Conservation (phyloP, 2,329 filamentous ascomycete species). For the Macrophomina tecta region DNA sequence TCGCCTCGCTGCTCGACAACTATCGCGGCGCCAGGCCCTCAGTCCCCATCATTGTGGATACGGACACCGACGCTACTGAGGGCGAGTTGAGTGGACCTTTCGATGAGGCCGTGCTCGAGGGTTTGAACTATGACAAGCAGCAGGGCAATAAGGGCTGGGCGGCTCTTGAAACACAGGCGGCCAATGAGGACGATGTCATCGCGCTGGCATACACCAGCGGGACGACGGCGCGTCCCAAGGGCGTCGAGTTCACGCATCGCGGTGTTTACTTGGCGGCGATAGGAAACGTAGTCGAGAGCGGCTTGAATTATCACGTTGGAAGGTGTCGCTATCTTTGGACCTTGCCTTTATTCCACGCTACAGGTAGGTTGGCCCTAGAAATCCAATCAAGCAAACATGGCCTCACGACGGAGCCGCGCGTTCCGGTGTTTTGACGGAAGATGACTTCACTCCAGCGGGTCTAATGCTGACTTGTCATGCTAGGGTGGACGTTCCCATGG, state of each 20-base stretch:
- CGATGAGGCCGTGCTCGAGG: constrained; percentile 82
- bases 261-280: constrained; percentile 84
- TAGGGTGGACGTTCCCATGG: constrained; percentile 86
- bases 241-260: constrained; percentile 89
- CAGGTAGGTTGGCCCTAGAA: constrained; percentile 44
- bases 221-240: constrained; percentile 90
- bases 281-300: constrained; percentile 87
- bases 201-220: constrained; percentile 94
- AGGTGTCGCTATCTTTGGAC: constrained; percentile 89
- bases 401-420: too few relatives aligned
- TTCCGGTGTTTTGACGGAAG: too few relatives aligned
- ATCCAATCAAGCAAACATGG: constrained; percentile 31
- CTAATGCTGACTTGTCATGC: background rate
- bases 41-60: constrained; percentile 78
- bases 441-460: background rate
- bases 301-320: constrained; percentile 72
- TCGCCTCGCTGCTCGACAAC: constrained; percentile 68
- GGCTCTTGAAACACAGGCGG: constrained; percentile 71
- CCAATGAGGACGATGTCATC: constrained; percentile 79
- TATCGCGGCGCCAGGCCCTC: constrained; percentile 67
- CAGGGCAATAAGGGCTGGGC: constrained; percentile 75
- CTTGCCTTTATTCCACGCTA: constrained; percentile 81
- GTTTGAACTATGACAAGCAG: constrained; percentile 72
- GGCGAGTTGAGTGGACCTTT: constrained; percentile 80
- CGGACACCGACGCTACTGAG: constrained; percentile 79